Evolutionary conservation across 495 filamentous ascomycete species (phyloP), one percentile per base, ranked within the genome.

Genomic region (Aspergillus campestris): DNA sequence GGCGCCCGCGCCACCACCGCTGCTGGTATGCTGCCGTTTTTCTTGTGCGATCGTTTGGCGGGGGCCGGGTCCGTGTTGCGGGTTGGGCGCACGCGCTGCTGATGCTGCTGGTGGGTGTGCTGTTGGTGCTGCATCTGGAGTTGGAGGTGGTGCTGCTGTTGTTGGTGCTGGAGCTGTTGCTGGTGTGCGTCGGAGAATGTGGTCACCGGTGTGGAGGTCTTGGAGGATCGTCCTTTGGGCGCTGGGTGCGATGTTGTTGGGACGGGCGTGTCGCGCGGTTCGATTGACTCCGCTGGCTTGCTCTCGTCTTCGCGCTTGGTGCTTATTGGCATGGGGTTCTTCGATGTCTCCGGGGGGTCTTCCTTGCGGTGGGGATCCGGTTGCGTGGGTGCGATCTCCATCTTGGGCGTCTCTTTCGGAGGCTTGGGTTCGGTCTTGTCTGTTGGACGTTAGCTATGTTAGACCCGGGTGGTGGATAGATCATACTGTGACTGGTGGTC

Each of bases 11-110:
- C 61, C 43, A 55, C 65, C 33, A 65, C 67, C 40, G 48, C 47
- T 38, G 39, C 47, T 38, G 39, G 47, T 32, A 47, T 59, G 63
- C 59, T 51, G 60, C 59, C 15, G 63, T 69, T 46, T 61, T 87
- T 88, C 65, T 88, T 89, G 44, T 86, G 80, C 24, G 75, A 80
- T 31, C 84, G 69, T 58, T 86, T 88, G 15, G 65, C 47, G 24
- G 64, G 49, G 3, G 61, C 58, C 24, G 65, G 47, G 42, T 75
- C 66, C 34, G 60, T 65, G 42, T 60, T 65, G 31, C 72, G 61
- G 0, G 70, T 67, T 8, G 67, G 67, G 9, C 72, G 64, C 8
- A 64, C 58, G 14, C 62, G 68, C 13, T 49, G 54, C 42, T 24
- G 18, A 4, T 24, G 18, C 18, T 24, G 18, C 18, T 24, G 18